These are phyloP conservation scores for Ascodesmis nigricans DNA, from an alignment of 495 filamentous ascomycete species.

Conservation along the genomic window DNA sequence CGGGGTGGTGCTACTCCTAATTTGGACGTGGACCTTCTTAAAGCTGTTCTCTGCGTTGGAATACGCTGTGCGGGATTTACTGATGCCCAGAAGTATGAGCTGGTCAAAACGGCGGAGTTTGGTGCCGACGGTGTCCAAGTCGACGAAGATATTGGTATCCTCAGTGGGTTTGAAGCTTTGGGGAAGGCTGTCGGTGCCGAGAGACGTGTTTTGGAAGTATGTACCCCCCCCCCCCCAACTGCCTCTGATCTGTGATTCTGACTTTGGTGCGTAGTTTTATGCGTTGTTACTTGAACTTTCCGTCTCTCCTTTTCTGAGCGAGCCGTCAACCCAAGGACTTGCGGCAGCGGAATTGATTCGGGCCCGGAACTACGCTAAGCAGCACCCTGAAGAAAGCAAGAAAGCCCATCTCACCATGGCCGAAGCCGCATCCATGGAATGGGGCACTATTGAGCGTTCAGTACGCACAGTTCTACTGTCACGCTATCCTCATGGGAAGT, in stretches of 20 bases:
- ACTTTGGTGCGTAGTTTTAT: conserved; percentile 14
- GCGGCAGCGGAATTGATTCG: conserved; percentile 2
- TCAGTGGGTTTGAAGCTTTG: conserved; percentile 18
- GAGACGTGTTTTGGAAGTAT: conserved; percentile 17
- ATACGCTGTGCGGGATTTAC: conserved; percentile 19
- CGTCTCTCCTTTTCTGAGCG: conserved; percentile 10
- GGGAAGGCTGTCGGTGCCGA: conserved; percentile 18
- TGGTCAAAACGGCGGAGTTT: conserved; percentile 20
- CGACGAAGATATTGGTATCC: conserved; percentile 14
- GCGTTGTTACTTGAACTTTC: conserved; percentile 16
- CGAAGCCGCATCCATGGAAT: conserved; percentile 15
- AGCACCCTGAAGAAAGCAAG: conserved; percentile 6
- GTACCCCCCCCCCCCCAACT: conserved; percentile 3
- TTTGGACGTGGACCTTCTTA: conserved; percentile 17
- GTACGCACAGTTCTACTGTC: conserved; percentile 15
- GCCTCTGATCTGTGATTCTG: background rate
- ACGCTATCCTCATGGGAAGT: too few relatives aligned
- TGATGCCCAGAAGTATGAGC: conserved; percentile 19
- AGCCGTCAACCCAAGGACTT: conserved; percentile 1
- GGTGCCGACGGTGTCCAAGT: conserved; percentile 15
- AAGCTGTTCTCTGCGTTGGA: conserved; percentile 16
- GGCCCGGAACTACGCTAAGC: conserved; percentile 4
- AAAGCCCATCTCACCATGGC: conserved; percentile 20
- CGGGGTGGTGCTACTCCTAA: conserved; percentile 21
- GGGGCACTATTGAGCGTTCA: conserved; percentile 15